These are phyloP conservation scores for Paraphaeosphaeria sporulosa DNA, from an alignment of 2,329 filamentous ascomycete species.

Conservation along the genomic window DNA sequence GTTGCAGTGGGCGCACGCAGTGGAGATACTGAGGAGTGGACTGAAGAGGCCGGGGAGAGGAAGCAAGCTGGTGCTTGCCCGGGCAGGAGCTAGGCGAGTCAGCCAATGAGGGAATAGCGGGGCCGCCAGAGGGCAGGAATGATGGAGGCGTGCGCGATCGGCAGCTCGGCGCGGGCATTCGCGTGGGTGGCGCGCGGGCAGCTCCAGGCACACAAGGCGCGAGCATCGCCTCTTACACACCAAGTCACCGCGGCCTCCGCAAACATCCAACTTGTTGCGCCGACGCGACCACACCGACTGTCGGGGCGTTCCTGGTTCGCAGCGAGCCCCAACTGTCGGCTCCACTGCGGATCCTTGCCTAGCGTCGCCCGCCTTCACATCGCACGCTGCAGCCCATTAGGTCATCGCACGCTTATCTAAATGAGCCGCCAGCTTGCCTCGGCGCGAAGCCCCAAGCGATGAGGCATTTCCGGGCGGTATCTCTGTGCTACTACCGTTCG, in stretches of 20 bases:
- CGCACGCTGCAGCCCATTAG: constrained; percentile 3
- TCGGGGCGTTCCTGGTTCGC: constrained; percentile 11
- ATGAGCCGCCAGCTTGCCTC: constrained; percentile 10
- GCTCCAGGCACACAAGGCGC: not conserved
- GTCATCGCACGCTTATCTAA: constrained; percentile 10
- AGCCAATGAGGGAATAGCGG: constrained; percentile 11
- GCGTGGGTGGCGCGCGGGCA: too few relatives aligned
- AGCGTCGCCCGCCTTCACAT: constrained; percentile 1
- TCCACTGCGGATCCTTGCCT: constrained; percentile 8
- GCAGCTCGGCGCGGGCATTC: not conserved
- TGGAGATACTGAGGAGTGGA: constrained; percentile 8
- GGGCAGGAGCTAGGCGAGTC: constrained; percentile 8
- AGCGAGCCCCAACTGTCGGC: constrained; percentile 6
- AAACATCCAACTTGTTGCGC: not conserved
- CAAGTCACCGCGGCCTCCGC: not conserved
- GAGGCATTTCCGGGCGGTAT: not conserved
- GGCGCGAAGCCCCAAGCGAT: not conserved
- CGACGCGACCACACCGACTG: not conserved
- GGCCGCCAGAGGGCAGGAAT: constrained; percentile 7
- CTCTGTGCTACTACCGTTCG: not conserved
- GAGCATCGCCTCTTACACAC: not conserved
- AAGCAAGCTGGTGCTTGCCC: constrained; percentile 11
- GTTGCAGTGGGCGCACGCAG: constrained; percentile 4
- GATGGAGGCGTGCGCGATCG: constrained; percentile 12
- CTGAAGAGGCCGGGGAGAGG: constrained; percentile 3